A percentile compares a stretch with the other conserved stretches of the same genome.
Conservation (phyloP, 352 stramenopile genomes). For the Thraustochytrium sp. region DNA sequence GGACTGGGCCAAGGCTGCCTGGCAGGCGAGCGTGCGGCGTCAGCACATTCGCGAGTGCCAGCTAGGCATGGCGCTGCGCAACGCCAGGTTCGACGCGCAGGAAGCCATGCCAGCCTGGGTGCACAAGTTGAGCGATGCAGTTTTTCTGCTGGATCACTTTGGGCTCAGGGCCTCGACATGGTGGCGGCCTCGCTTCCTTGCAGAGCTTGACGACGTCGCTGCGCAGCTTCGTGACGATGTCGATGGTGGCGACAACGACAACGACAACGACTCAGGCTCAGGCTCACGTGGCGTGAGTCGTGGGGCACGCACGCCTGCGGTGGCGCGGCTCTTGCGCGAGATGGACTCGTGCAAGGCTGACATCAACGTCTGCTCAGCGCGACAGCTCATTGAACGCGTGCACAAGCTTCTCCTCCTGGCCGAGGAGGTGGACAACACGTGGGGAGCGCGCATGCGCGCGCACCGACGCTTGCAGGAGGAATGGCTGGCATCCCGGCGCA, state of each 20-base stretch:
- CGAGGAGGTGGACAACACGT: conserved; percentile 3
- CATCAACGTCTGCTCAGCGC: neutral
- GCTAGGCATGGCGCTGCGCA: neutral
- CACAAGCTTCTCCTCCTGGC: neutral
- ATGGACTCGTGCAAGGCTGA: neutral
- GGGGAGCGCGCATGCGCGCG: neutral
- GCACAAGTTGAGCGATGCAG: neutral
- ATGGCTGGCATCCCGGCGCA: neutral
- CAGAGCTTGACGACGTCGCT: neutral
- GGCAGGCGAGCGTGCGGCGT: neutral
- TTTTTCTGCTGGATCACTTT: conserved; percentile 29
- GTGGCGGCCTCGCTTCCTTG: conserved; percentile 2
- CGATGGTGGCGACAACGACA: too few relatives aligned
- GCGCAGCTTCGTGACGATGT: neutral
- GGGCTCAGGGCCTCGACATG: neutral
- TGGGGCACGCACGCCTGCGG: neutral
- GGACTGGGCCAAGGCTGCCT: neutral
- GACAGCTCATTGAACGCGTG: neutral
- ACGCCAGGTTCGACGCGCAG: neutral
- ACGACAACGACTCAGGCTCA: too few relatives aligned
- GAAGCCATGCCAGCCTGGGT: neutral
- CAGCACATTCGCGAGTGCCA: neutral
- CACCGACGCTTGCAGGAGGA: neutral
- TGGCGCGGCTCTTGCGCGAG: neutral
- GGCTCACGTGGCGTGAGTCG: too few relatives aligned